Percentiles rank a stretch among this genome's conserved stretches.
phyloP scores from a whole-genome alignment of 768 basidiomycete species.

The Ephemerocybe angulata region DNA sequence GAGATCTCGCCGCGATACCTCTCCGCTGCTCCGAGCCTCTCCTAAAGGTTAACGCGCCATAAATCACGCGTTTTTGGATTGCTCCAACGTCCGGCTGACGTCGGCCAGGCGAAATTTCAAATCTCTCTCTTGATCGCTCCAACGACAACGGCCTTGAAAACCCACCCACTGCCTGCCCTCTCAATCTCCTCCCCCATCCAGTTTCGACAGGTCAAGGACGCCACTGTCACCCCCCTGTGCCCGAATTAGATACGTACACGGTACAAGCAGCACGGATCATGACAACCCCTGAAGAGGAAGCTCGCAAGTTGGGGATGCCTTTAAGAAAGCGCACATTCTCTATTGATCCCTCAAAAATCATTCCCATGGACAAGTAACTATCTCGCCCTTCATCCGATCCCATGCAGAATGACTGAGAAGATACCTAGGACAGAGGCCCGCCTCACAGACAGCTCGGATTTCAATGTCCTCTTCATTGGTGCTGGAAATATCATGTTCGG shows the following conservation, averaged over 20 bases:
- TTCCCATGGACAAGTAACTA: conserved; percentile 76
- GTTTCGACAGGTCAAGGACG: too few relatives aligned
- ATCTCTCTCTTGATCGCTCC: too few relatives aligned
- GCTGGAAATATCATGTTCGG: conserved; percentile 99
- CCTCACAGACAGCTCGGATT: conserved; percentile 64
- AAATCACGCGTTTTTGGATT: too few relatives aligned
- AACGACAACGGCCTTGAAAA: too few relatives aligned
- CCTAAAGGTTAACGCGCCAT: too few relatives aligned
- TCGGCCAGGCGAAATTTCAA: too few relatives aligned
- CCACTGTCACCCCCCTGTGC: background rate
- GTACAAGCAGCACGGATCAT: too few relatives aligned
- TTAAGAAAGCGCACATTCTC: conserved; percentile 29
- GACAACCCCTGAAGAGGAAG: background rate
- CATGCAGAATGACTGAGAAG: conserved; percentile 11
- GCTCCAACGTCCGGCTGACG: too few relatives aligned
- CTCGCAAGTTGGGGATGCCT: background rate
- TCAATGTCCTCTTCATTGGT: conserved; percentile 93
- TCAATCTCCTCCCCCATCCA: too few relatives aligned
- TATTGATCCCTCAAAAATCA: conserved; percentile 72
- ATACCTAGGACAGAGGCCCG: conserved; percentile 43
- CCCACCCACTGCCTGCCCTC: too few relatives aligned
- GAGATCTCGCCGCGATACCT: too few relatives aligned
- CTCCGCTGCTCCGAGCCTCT: too few relatives aligned
- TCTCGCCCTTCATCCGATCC: conserved; percentile 3
- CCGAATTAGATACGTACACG: background rate